Evolutionary conservation across 257 asterid species (phyloP).

Genomic region (Haberlea rhodopensis): DNA sequence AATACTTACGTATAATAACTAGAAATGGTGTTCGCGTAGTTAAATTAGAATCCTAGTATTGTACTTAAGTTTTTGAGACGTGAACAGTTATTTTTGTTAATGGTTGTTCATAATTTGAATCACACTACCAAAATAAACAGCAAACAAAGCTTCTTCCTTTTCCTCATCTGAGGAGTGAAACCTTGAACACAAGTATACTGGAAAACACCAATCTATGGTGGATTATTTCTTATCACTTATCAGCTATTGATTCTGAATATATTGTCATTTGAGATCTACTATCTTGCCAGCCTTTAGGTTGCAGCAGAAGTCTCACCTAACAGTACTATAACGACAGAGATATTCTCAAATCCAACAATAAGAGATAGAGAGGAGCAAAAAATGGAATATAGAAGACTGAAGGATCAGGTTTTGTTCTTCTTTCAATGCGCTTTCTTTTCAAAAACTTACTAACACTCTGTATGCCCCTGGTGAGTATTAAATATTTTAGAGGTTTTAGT

Average conservation of each 20-base stretch:
- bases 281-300: background rate
- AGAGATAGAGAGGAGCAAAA: background rate
- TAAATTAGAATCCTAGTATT: background rate
- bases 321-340: background rate
- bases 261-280: too few relatives aligned
- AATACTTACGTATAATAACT: too few relatives aligned
- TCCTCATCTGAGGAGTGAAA: background rate
- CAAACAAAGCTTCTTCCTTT: too few relatives aligned
- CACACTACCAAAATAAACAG: too few relatives aligned
- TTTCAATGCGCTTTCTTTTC: background rate
- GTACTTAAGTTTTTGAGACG: background rate
- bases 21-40: background rate
- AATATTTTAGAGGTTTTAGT: background rate
- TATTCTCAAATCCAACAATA: background rate
- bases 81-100: too few relatives aligned
- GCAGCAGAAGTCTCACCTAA: background rate
- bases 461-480: background rate
- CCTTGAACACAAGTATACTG: too few relatives aligned
- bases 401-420: slow-evolving; percentile 51
- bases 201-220: background rate
- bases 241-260: too few relatives aligned
- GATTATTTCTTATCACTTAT: background rate
- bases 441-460: slow-evolving; percentile 2
- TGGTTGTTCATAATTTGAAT: too few relatives aligned
- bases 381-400: slow-evolving; percentile 69